phyloP scores from a whole-genome alignment of 345 rosid species.

The Syzygium aqueum region DNA sequence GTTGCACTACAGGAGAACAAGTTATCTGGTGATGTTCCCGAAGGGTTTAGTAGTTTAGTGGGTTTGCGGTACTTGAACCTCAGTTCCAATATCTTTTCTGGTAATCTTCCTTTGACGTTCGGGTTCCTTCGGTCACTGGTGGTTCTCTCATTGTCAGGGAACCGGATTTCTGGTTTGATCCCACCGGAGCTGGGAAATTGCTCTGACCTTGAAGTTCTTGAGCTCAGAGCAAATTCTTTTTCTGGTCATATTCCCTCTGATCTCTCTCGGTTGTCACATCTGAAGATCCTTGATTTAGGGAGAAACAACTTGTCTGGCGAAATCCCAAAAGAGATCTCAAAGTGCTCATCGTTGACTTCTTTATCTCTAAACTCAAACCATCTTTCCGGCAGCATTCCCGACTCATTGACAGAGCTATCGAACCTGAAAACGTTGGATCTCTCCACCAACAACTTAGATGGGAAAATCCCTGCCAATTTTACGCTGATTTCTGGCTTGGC shows the following conservation, averaged over 20 bases:
- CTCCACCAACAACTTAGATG: slow-evolving; percentile 68
- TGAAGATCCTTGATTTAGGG: slow-evolving; percentile 63
- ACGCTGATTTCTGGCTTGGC: slow-evolving; percentile 32
- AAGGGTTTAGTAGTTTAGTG: slow-evolving; percentile 84
- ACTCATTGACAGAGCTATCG: slow-evolving; percentile 40
- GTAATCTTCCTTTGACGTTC: slow-evolving; percentile 59
- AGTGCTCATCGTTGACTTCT: slow-evolving; percentile 35
- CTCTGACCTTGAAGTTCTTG: slow-evolving; percentile 70
- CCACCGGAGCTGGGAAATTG: slow-evolving; percentile 84
- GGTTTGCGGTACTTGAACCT: slow-evolving; percentile 63
- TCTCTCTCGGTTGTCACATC: slow-evolving; percentile 39
- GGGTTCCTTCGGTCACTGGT: slow-evolving; percentile 62
- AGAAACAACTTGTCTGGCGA: slow-evolving; percentile 60
- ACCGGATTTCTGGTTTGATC: slow-evolving; percentile 52
- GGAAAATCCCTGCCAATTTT: slow-evolving; percentile 58
- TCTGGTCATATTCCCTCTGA: slow-evolving; percentile 66
- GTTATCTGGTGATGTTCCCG: slow-evolving; percentile 63
- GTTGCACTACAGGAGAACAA: slow-evolving; percentile 79
- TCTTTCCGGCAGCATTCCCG: slow-evolving; percentile 65
- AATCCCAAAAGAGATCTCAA: slow-evolving; percentile 49
- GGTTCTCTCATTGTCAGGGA: slow-evolving; percentile 63
- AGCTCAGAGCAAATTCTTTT: slow-evolving; percentile 51
- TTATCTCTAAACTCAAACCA: slow-evolving; percentile 53
- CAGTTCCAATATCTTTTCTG: slow-evolving; percentile 54
- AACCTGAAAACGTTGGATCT: slow-evolving; percentile 60